Evolutionary conservation across 169 alveolate genomes (phyloP).

Genomic region (Cryptosporidium canis): DNA sequence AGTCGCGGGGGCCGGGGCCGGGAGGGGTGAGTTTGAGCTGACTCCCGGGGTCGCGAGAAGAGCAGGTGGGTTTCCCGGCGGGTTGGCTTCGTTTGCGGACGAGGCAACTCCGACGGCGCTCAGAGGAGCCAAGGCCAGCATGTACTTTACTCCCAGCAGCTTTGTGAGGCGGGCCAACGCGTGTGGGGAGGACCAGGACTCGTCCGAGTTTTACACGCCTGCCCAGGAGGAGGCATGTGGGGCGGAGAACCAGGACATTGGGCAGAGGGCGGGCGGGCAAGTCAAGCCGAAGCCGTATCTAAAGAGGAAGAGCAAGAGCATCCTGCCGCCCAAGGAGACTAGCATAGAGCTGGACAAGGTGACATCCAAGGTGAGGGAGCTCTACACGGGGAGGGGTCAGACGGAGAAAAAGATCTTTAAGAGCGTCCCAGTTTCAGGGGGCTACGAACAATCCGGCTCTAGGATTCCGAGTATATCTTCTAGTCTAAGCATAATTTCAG

Average conservation of each 20-base stretch:
- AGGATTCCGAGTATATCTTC: conserved; percentile 37
- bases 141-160: conserved; percentile 48
- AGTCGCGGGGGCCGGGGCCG: no score
- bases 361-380: conserved; percentile 33
- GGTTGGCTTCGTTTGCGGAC: neutral
- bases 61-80: neutral
- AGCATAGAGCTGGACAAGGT: conserved; percentile 29
- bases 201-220: conserved; percentile 14
- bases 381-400: neutral
- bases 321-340: conserved; percentile 34
- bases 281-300: conserved; percentile 51
- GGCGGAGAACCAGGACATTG: neutral
- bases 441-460: neutral
- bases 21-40: neutral
- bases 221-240: neutral
- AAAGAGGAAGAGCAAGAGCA: conserved; percentile 59
- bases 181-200: neutral
- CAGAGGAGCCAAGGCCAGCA: neutral
- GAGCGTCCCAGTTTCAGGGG: neutral
- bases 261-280: neutral
- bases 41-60: neutral
- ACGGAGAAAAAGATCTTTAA: neutral
- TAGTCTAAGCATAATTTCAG: conserved; percentile 12
- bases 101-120: neutral
- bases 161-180: neutral